These are phyloP conservation scores for Lentinula detonsa DNA, from an alignment of 768 basidiomycete genomes.

Conservation along the genomic window DNA sequence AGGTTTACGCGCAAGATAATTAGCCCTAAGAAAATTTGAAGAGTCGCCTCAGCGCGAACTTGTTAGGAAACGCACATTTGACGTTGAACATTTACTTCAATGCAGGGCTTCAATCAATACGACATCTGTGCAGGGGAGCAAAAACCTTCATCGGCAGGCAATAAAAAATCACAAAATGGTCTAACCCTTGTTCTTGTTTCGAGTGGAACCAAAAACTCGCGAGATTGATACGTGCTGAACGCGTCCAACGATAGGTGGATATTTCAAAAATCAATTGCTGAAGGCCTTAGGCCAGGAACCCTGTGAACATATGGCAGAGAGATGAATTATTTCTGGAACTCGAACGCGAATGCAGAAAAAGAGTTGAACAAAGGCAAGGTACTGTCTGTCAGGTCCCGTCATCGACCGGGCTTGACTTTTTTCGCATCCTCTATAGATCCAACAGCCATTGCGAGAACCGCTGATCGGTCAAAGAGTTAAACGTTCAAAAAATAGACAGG, in stretches of 20 bases:
- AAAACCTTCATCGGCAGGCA: neutral
- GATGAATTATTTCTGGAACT: neutral
- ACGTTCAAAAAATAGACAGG: neutral
- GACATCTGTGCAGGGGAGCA: neutral
- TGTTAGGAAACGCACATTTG: neutral
- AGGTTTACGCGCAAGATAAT: too few relatives aligned
- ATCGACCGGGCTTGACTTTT: neutral
- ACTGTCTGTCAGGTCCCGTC: conserved; percentile 5
- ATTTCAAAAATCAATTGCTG: neutral
- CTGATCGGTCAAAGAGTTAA: neutral
- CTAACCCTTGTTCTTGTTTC: neutral
- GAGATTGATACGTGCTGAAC: neutral
- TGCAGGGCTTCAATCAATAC: neutral
- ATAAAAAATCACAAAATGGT: neutral
- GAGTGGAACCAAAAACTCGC: neutral
- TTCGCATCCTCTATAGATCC: neutral
- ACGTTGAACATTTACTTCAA: neutral
- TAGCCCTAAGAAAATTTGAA: too few relatives aligned
- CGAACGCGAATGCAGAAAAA: neutral
- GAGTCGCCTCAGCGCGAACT: too few relatives aligned
- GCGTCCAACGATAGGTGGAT: neutral
- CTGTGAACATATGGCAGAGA: neutral
- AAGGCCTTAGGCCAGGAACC: neutral
- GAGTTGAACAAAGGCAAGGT: neutral
- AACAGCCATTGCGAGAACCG: neutral